Conservation (phyloP, 495 filamentous ascomycete genomes). For the Podospora didyma region DNA sequence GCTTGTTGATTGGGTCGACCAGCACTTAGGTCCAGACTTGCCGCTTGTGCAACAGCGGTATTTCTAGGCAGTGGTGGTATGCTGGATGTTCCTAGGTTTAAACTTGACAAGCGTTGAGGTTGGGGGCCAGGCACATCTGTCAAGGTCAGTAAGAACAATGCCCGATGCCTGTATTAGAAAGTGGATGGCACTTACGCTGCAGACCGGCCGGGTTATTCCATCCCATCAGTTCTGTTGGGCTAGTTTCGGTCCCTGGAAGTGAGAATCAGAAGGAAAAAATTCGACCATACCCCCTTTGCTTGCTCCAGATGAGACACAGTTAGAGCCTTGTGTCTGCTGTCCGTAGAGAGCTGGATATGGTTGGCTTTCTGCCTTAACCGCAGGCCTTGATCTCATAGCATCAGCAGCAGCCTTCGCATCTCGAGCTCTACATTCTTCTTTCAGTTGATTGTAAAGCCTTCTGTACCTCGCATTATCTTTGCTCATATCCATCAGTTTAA, state of each 20-base stretch:
- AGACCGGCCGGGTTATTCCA: neutral
- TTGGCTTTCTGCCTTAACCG: neutral
- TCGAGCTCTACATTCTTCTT: conserved; percentile 65
- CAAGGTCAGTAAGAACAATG: neutral
- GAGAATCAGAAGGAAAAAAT: neutral
- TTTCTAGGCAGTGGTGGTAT: neutral
- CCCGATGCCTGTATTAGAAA: no score
- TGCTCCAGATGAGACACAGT: neutral
- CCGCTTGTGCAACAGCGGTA: neutral
- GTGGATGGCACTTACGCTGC: neutral
- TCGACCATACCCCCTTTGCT: neutral
- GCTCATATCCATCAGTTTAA: conserved; percentile 67
- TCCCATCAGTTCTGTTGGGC: neutral
- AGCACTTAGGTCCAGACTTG: neutral
- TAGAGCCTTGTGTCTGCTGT: neutral
- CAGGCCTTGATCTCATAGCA: neutral
- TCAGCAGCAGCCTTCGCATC: conserved; percentile 34
- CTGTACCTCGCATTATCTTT: conserved; percentile 73
- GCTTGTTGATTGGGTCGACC: neutral
- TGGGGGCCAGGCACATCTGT: neutral
- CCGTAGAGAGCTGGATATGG: neutral
- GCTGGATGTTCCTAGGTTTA: neutral
- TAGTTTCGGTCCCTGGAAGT: neutral
- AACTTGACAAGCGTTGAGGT: neutral
- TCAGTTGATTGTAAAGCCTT: conserved; percentile 80